phyloP scores from a whole-genome alignment of 148 eudicot genomes.

The Agrostemma githago region DNA sequence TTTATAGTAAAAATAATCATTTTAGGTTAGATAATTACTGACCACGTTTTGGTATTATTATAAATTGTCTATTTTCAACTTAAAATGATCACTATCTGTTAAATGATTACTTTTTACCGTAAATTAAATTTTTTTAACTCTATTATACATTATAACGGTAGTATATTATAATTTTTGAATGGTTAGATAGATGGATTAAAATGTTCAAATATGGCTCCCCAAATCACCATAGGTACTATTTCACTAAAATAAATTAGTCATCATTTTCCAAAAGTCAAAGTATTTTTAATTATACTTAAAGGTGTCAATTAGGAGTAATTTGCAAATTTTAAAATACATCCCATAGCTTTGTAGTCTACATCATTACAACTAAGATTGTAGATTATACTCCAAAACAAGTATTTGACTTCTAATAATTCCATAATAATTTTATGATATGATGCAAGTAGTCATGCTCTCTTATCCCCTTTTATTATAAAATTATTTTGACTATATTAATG shows the following conservation, averaged over 20 bases:
- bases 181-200: too few relatives aligned
- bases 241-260: background rate
- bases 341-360: conserved; percentile 21
- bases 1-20: too few relatives aligned
- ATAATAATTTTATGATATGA: background rate
- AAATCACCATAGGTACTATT: background rate
- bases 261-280: background rate
- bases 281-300: background rate
- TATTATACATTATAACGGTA: too few relatives aligned
- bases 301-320: background rate
- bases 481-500: background rate
- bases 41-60: too few relatives aligned
- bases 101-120: too few relatives aligned
- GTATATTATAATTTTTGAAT: too few relatives aligned
- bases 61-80: too few relatives aligned
- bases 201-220: too few relatives aligned
- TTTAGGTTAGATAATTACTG: too few relatives aligned
- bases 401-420: conserved; percentile 17
- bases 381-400: conserved; percentile 4
- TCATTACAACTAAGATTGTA: conserved; percentile 10
- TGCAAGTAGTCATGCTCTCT: too few relatives aligned
- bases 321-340: background rate
- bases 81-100: too few relatives aligned
- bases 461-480: background rate
- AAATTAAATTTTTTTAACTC: too few relatives aligned